These are phyloP conservation scores for Candida maris DNA, from an alignment of 805 yeast species.

Conservation along the genomic window DNA sequence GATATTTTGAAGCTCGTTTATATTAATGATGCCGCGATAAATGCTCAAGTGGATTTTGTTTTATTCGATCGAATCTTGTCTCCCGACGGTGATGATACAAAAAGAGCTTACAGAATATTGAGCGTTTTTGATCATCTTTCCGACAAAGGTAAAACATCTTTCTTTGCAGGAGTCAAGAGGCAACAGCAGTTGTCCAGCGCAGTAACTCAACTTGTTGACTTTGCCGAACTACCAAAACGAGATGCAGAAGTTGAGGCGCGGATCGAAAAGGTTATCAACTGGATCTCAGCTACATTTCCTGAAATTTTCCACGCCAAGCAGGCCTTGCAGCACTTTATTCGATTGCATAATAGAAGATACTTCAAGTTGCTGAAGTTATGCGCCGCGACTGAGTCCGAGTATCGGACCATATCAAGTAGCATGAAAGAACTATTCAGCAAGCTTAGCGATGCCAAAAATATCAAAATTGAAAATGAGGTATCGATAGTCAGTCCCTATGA, in stretches of 20 bases:
- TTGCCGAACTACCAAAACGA: slow-evolving; percentile 43
- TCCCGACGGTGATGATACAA: slow-evolving; percentile 36
- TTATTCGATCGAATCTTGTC: slow-evolving; percentile 63
- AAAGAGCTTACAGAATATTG: slow-evolving; percentile 53
- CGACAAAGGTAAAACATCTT: slow-evolving; percentile 57
- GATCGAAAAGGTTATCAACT: slow-evolving; percentile 51
- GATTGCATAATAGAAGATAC: slow-evolving; percentile 55
- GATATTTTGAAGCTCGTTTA: slow-evolving; percentile 62
- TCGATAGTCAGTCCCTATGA: slow-evolving; percentile 40
- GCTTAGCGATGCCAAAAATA: slow-evolving; percentile 48
- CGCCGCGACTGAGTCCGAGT: slow-evolving; percentile 55
- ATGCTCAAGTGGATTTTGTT: slow-evolving; percentile 57
- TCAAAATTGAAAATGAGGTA: slow-evolving; percentile 30
- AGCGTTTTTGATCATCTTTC: slow-evolving; percentile 47
- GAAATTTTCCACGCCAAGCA: slow-evolving; percentile 42
- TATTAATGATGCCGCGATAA: slow-evolving; percentile 67
- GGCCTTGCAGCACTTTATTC: slow-evolving; percentile 50
- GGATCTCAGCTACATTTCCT: slow-evolving; percentile 62
- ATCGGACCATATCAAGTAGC: slow-evolving; percentile 55
- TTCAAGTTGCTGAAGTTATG: slow-evolving; percentile 54
- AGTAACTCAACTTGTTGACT: slow-evolving; percentile 43
- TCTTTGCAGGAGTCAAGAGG: slow-evolving; percentile 64
- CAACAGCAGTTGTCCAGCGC: slow-evolving; percentile 60
- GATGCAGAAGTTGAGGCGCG: slow-evolving; percentile 19
- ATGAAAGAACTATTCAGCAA: slow-evolving; percentile 60